Evolutionary conservation across 805 yeast genomes (phyloP).

Genomic region (Schwanniomyces polymorphus): DNA sequence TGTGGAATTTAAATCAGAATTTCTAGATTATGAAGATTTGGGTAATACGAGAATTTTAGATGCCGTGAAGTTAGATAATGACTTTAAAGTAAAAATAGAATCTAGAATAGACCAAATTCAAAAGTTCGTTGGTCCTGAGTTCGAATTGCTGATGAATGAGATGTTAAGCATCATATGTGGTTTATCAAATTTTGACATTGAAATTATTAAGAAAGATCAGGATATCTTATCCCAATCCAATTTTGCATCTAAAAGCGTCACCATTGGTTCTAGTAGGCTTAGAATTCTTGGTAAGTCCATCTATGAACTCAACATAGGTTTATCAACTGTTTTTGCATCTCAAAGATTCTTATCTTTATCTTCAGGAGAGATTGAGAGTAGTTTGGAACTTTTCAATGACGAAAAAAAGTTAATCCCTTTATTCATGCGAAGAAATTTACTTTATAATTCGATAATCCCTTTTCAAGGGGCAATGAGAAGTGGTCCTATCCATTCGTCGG

Average conservation of each 20-base stretch:
- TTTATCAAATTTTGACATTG: conserved; percentile 16
- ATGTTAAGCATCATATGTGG: conserved; percentile 29
- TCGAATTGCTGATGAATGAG: conserved; percentile 25
- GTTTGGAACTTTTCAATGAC: conserved; percentile 19
- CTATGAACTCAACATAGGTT: conserved; percentile 21
- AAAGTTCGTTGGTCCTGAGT: conserved; percentile 23
- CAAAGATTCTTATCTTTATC: conserved; percentile 28
- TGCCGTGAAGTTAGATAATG: conserved; percentile 8
- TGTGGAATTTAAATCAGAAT: conserved; percentile 13
- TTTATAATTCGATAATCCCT: conserved; percentile 30
- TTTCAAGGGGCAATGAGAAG: conserved; percentile 26
- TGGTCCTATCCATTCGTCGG: conserved; percentile 11
- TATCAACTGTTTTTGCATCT: conserved; percentile 27
- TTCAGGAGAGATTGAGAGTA: conserved; percentile 23
- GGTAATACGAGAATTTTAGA: conserved; percentile 9
- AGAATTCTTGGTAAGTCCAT: conserved; percentile 25
- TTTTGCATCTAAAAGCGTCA: conserved; percentile 6
- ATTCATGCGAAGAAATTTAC: conserved; percentile 30
- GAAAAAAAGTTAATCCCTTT: conserved; percentile 17
- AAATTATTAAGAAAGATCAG: neutral
- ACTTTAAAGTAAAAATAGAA: conserved; percentile 7
- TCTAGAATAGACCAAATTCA: conserved; percentile 18
- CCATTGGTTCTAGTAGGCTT: conserved; percentile 16
- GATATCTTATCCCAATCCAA: neutral
- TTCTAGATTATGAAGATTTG: conserved; percentile 7